Percentiles rank a stretch among this genome's conserved stretches.
Conservation (phyloP, 495 filamentous ascomycete genomes). For the Hyaloscypha finlandica region DNA sequence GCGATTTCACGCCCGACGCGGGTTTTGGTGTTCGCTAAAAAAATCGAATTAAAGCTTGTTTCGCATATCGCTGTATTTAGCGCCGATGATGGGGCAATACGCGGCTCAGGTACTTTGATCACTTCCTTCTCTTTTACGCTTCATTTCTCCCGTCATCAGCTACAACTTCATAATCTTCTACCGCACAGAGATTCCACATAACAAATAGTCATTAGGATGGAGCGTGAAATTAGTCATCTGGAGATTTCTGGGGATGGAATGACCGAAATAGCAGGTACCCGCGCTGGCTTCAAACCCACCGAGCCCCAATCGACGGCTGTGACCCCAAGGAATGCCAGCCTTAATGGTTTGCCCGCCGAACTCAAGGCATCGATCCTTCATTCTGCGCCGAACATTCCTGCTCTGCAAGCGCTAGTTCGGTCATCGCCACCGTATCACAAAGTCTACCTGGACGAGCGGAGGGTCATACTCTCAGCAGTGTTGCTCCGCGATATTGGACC, state of each 20-base stretch:
- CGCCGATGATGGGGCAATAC: not conserved
- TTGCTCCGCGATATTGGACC: slow-evolving; percentile 2
- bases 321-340: slow-evolving; percentile 11
- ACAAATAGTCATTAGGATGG: slow-evolving; percentile 6
- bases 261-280: slow-evolving; percentile 1
- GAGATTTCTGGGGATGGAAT: not conserved
- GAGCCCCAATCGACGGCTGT: not conserved
- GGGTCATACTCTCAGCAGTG: not conserved
- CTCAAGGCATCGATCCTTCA: slow-evolving; percentile 13
- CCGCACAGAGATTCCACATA: slow-evolving; percentile 1
- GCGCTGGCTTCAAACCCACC: slow-evolving; percentile 1
- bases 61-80: no score
- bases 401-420: slow-evolving; percentile 5
- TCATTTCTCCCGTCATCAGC: slow-evolving; percentile 12
- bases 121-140: slow-evolving; percentile 6
- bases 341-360: slow-evolving; percentile 10
- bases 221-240: slow-evolving; percentile 11
- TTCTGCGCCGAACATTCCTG: not conserved
- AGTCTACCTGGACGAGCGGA: slow-evolving; percentile 4
- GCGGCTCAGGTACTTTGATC: not conserved
- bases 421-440: slow-evolving; percentile 17
- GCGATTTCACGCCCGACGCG: no score
- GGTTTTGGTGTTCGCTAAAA: no score
- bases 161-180: slow-evolving; percentile 13
- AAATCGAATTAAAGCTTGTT: no score